Base-by-base conservation (phyloP, 768 basidiomycete genomes). In the Lactarius sp. region DNA sequence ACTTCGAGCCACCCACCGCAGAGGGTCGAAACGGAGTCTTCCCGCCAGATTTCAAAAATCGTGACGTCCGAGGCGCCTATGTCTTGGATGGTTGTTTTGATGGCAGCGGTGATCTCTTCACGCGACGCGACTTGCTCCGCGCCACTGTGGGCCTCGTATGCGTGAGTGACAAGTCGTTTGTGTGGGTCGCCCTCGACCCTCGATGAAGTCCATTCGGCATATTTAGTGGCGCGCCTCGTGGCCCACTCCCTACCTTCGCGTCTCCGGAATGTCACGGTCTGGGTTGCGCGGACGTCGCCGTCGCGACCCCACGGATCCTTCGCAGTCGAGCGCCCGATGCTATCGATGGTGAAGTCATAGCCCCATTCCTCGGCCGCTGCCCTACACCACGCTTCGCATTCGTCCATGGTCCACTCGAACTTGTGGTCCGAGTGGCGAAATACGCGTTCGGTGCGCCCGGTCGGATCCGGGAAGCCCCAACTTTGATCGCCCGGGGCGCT, bases 351-450 rank as follows among this genome's bases (percentile, higher is more conserved):
- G 10, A 91, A 84, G 1, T 76, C 76, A 67, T 94, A 94, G 0
- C 88, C 90, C 88, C 88, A 94, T 53, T 83, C 79, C 4, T 70
- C 70, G 0, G 87, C 90, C 2, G 75, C 76, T 0, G 69, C 70
- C 12, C 73, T 66, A 70, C 91, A 92, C 84, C 87, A 90, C 16
- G 66, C 68, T 20, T 71, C 69, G 70, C 92, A 96, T 69, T 95
- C 93, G 2, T 83, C 82, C 0, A 74, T 71, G 0, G 91, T 94
- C 88, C 90, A 95, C 72, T 96, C 93, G 66, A 94, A 92, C 68
- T 93, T 88, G 73, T 96, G 93, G 67, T 94, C 93, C 27, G 74
- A 62, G 70, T 95, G 91, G 22, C 93, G 80, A 76, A 94, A 94
- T 34, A 88, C 73, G 1, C 92, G 83, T 52, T 80, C 71, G 0